These are phyloP conservation scores for Breynia disticha DNA, from an alignment of 441 rosid species.

Conservation along the genomic window DNA sequence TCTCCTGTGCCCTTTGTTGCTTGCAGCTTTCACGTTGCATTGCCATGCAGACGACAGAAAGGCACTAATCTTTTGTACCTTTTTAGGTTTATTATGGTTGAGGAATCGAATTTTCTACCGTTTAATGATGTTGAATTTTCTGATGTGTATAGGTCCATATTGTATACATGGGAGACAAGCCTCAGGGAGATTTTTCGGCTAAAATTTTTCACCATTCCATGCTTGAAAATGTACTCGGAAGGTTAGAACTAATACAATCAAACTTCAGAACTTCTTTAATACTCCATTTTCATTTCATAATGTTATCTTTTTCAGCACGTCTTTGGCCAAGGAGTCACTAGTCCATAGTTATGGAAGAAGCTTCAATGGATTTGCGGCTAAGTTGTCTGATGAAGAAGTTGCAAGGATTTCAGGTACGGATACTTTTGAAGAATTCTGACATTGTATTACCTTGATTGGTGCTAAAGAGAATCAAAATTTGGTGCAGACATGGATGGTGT, in stretches of 20 bases:
- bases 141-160: conserved; percentile 22
- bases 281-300: too few species aligned
- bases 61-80: conserved; percentile 4
- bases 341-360: conserved; percentile 49
- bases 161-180: conserved; percentile 34
- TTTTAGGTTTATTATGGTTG: too few species aligned
- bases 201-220: conserved; percentile 22
- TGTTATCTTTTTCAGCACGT: conserved; percentile 15
- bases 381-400: conserved; percentile 41
- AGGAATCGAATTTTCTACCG: too few species aligned
- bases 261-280: too few species aligned
- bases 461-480: not conserved
- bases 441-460: not conserved
- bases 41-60: conserved; percentile 5
- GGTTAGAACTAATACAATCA: conserved; percentile 18
- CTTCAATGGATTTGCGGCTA: conserved; percentile 75
- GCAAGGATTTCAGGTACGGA: conserved; percentile 20
- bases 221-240: conserved; percentile 30
- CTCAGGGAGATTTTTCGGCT: conserved; percentile 16
- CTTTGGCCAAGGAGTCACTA: conserved; percentile 28
- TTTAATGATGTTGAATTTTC: too few species aligned
- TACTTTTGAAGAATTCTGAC: not conserved
- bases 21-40: conserved; percentile 3
- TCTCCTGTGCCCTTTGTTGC: not conserved
- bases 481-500: conserved; percentile 57